Base-by-base conservation (phyloP, 179 eudicot species). In the Beta corolliflora region DNA sequence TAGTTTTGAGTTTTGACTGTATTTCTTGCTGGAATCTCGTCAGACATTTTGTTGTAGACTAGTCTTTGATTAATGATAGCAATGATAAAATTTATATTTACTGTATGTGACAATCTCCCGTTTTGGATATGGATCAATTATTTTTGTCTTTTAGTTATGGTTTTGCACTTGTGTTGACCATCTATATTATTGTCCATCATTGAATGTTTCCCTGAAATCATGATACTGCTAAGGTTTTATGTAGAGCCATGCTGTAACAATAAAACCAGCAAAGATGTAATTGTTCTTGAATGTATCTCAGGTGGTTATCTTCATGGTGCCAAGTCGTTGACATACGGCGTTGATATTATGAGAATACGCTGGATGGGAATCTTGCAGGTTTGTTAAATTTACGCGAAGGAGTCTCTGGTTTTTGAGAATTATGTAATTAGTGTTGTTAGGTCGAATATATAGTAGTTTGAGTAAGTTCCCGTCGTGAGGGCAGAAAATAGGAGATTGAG, bases 331-430 rank as follows among this genome's bases (percentile, higher is more conserved):
- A 91, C 98, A 6, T 94, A 89, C 83, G 98, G 97, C 50, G 94
- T 94, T 79, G 98, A 93, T 83, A 79, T 94, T 64, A 85, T 87
- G 63, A 84, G 80, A 77, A 82, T 94, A 71, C 91, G 98, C 50
- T 87, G 90, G 91, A 88, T 93, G 88, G 98, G 97, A 75, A 91
- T 94, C 72, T 86, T 94, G 85, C 98, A 94, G 98, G 98, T 94
- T 68, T 73, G 78, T 52, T 80, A 7, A 18, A 82, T 56, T 58
- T 65, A 66, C 25, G n/a, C n/a, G n/a, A 48, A 48, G 52, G 0
- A 6, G 52, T 7, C 9, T 48, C 9, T 48, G 9, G 52, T 4
- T 48, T 7, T 48, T 48, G 41, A 36, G 41, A 36, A 36, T 36
- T 36, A 36, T 36, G 41, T 36, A 36, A 36, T 36, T 36, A 36